phyloP scores from a whole-genome alignment of 345 rosid species.

The Lumnitzera littorea region DNA sequence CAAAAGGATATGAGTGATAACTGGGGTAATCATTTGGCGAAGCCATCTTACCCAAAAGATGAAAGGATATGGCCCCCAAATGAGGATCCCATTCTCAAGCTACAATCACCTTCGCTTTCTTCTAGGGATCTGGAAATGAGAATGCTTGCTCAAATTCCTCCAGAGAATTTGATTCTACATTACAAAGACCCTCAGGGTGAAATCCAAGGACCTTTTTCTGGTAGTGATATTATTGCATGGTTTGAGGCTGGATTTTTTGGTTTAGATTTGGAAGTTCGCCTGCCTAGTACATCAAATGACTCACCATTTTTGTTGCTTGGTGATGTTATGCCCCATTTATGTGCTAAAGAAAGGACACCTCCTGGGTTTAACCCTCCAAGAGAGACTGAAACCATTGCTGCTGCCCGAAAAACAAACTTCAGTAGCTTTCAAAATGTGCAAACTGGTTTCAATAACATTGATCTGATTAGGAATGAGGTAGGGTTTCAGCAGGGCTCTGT shows the following conservation, averaged over 20 bases:
- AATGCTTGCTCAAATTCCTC: slow-evolving; percentile 45
- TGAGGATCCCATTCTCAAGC: slow-evolving; percentile 26
- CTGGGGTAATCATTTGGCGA: slow-evolving; percentile 28
- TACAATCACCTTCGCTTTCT: slow-evolving; percentile 32
- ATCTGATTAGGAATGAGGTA: slow-evolving; percentile 44
- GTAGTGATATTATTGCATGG: slow-evolving; percentile 93
- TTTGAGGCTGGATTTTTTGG: slow-evolving; percentile 96
- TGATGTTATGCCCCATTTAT: slow-evolving; percentile 96
- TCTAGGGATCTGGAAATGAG: slow-evolving; percentile 71
- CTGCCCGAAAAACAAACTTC: slow-evolving; percentile 34
- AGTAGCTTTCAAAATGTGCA: slow-evolving; percentile 28
- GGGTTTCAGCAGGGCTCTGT: slow-evolving; percentile 45
- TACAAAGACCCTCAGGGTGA: slow-evolving; percentile 96
- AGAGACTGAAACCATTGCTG: slow-evolving; percentile 34
- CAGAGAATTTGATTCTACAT: slow-evolving; percentile 64
- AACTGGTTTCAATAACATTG: slow-evolving; percentile 27
- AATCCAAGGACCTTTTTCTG: slow-evolving; percentile 88
- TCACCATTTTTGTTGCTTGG: slow-evolving; percentile 72
- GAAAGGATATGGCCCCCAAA: slow-evolving; percentile 48
- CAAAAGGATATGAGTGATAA: slow-evolving; percentile 39
- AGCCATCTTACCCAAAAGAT: slow-evolving; percentile 40
- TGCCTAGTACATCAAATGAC: slow-evolving; percentile 59
- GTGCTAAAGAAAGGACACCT: slow-evolving; percentile 92
- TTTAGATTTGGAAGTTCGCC: slow-evolving; percentile 77
- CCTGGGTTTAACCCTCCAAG: slow-evolving; percentile 75